Base-by-base conservation (phyloP, 169 alveolate genomes). In the Pseudocohnilembus persalinus region DNA sequence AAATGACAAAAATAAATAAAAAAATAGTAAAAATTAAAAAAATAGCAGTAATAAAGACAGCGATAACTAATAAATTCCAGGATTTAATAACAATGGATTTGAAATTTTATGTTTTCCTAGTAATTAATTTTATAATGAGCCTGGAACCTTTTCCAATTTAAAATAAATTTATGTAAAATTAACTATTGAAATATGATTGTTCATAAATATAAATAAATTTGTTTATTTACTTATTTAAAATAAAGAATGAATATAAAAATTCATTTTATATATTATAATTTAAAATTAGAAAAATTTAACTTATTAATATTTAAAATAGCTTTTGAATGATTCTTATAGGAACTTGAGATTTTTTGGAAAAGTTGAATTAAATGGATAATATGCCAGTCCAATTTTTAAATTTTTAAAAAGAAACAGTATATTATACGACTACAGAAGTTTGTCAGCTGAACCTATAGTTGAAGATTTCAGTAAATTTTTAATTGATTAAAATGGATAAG, bases 401-500 rank as follows among this genome's bases (percentile, higher is more conserved):
- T 86, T 63, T 64, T 63, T 86, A 33, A 86, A 80, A 73, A 79
- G 87, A 86, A 68, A 86, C 49, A 68, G 83, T 16, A 31, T 63
- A 27, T 27, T 80, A 34, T 49, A 75, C 4, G 74, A 86, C 80
- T 77, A 86, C 74, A 64, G 80, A 68, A n/a, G 25, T 15, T 11
- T 86, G 72, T 32, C 78, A 63, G 90, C 87, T 25, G 30, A 32
- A 30, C 15, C 27, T 73, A 74, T 86, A 29, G 80, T 74, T 30
- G 74, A 86, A 65, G 90, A 86, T 73, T 86, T 81, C 63, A 49
- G 84, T 28, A 86, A 86, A 86, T 86, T 86, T 29, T 77, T 86
- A 26, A 49, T 86, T 20, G 76, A 81, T 74, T 64, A 49, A 31
- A 32, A 86, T 31, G 90, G 90, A 6, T 29, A 81, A 80, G 83